Evolutionary conservation across 1,139 yeast genomes (phyloP).

Genomic region (Magnusiomyces starmeri): DNA sequence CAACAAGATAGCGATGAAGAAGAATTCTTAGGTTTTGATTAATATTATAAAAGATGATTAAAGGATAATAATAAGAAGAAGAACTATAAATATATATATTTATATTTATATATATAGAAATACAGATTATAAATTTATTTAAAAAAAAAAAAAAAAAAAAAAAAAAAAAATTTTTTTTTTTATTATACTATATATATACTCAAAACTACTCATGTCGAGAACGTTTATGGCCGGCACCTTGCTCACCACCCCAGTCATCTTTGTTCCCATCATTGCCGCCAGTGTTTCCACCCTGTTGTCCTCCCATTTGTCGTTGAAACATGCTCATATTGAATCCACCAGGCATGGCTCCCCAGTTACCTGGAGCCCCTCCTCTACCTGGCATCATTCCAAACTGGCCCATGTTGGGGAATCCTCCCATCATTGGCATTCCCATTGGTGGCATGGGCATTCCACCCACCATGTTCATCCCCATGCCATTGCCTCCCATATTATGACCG

Average conservation of each 20-base stretch:
- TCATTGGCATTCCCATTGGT: background rate
- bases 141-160: background rate
- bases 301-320: background rate
- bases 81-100: background rate
- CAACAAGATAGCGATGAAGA: constrained; percentile 39
- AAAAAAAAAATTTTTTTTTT: background rate
- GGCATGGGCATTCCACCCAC: constrained; percentile 15
- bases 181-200: background rate
- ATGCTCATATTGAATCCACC: constrained; percentile 6
- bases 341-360: background rate
- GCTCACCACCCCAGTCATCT: constrained; percentile 2
- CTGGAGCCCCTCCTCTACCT: background rate
- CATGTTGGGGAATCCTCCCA: background rate
- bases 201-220: constrained; percentile 14
- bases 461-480: constrained; percentile 14
- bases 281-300: background rate
- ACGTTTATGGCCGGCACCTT: constrained; percentile 16
- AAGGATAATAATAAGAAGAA: background rate
- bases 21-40: background rate
- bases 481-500: constrained; percentile 12
- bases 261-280: background rate
- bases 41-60: background rate
- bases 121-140: background rate
- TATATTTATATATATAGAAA: background rate
- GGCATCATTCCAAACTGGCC: constrained; percentile 1